These are phyloP conservation scores for Hortaea sp. DNA, from an alignment of 2,329 filamentous ascomycete genomes.

Conservation along the genomic window DNA sequence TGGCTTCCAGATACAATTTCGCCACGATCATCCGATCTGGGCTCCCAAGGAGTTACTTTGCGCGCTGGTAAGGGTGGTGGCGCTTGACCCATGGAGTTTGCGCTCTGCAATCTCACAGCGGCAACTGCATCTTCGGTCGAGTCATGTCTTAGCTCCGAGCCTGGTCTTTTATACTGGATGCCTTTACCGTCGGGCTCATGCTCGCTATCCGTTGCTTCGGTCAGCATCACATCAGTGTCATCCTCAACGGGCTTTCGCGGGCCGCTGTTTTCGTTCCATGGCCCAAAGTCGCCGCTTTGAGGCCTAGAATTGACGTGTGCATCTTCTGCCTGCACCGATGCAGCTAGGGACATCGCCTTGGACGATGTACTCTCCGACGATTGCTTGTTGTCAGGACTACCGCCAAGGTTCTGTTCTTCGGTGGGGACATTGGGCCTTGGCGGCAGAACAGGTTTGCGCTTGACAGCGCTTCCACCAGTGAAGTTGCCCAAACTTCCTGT, in stretches of 20 bases:
- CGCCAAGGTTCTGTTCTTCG: too few species aligned
- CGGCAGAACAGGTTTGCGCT: constrained; percentile 16
- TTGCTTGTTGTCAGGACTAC: background rate
- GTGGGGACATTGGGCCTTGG: background rate
- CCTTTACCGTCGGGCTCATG: too few species aligned
- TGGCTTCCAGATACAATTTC: too few species aligned
- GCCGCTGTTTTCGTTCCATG: constrained; percentile 16
- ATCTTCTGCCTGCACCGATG: too few species aligned
- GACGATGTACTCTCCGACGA: background rate
- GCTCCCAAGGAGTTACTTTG: background rate
- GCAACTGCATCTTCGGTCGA: background rate
- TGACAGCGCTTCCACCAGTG: constrained; percentile 7
- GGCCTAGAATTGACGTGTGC: too few species aligned
- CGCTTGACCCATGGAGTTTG: background rate
- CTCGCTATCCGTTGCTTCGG: background rate
- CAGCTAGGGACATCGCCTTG: too few species aligned
- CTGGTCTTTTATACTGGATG: too few species aligned
- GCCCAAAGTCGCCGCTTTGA: constrained; percentile 12
- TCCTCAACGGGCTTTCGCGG: background rate
- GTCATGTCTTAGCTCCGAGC: too few species aligned
- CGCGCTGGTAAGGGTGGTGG: constrained; percentile 2
- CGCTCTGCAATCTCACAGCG: background rate
- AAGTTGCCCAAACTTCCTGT: constrained; percentile 1
- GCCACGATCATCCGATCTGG: too few species aligned
- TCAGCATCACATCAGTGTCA: background rate